Evolutionary conservation across 2,329 filamentous ascomycete species (phyloP).

Genomic region (Cytospora schulzeri): DNA sequence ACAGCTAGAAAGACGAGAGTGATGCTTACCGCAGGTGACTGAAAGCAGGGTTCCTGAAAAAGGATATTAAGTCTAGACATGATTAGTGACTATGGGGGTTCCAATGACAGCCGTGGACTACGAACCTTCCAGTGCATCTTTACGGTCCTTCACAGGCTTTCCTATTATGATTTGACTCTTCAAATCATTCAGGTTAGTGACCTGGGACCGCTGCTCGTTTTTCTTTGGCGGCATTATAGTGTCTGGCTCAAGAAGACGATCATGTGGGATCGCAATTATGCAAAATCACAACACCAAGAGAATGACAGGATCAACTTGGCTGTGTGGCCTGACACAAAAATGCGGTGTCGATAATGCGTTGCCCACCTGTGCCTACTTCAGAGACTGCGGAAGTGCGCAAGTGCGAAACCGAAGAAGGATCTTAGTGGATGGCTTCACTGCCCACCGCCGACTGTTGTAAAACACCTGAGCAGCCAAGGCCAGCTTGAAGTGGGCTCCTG

Average conservation of each 20-base stretch:
- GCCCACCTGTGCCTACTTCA: neutral
- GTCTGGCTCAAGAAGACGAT: neutral
- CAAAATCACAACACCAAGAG: neutral
- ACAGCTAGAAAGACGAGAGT: neutral
- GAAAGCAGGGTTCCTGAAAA: conserved; percentile 18
- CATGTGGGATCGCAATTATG: neutral
- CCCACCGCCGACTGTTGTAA: neutral
- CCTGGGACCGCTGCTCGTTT: conserved; percentile 8
- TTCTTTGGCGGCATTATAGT: conserved; percentile 24
- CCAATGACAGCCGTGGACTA: neutral
- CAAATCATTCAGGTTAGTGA: conserved; percentile 25
- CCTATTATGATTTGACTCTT: conserved; percentile 14
- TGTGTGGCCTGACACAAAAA: neutral
- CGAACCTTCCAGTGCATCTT: conserved; percentile 24
- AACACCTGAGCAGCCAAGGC: no score
- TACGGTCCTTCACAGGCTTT: conserved; percentile 5
- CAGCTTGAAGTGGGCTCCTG: neutral
- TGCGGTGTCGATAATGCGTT: neutral
- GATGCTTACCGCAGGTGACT: conserved; percentile 16
- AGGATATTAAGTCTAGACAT: conserved; percentile 19
- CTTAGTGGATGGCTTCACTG: neutral
- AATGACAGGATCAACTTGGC: neutral
- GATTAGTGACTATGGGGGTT: neutral
- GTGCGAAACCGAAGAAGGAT: neutral
- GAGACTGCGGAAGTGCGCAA: neutral